Evolutionary conservation across 768 basidiomycete genomes (phyloP), one percentile per base, ranked within the genome.

Genomic region (Cyathus striatus): DNA sequence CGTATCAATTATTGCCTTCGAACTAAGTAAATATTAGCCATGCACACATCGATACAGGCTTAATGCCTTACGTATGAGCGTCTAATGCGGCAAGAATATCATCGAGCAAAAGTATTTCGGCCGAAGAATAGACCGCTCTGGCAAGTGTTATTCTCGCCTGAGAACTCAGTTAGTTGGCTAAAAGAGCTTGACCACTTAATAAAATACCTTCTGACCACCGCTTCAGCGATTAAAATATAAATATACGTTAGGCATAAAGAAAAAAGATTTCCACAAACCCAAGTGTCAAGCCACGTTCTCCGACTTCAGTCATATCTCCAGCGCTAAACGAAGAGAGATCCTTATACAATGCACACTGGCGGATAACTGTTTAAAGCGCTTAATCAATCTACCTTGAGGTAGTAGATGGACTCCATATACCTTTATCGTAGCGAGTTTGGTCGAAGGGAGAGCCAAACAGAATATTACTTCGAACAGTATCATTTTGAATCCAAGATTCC

Each of bases 401-500:
- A 13, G 37, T 2, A 17, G 13, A 23, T 6, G 9, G 3, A 33
- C 12, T 5, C 37, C 14, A 44, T 46, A 6, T 20, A 61, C 63
- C 61, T 43, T 81, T 76, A 69, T 81, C 81, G 56, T 94, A 94
- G 5, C 83, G 73, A 43, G 73, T 78, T 55, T 86, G 81, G 36
- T 94, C 84, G 46, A 80, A 89, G 0, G 80, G 73, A 10, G 78
- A 63, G 22, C 90, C 88, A 48, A 95, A 94, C 33, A 87, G 61
- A 46, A 95, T 86, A 54, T 94, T 95, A 33, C 90, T 84, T 61
- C 77, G 50, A 41, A 89, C 86, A 0, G 85, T 88, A 45, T 84
- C 85, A 49, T 89, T 90, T 58, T 83, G 77, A 2, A 90, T 81
- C 88, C 88, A 94, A 3, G 85, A 80, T 55, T 90, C 87, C 57